phyloP scores from a whole-genome alignment of 2,329 filamentous ascomycete genomes.

The Aspergillus brunneoviolaceus region DNA sequence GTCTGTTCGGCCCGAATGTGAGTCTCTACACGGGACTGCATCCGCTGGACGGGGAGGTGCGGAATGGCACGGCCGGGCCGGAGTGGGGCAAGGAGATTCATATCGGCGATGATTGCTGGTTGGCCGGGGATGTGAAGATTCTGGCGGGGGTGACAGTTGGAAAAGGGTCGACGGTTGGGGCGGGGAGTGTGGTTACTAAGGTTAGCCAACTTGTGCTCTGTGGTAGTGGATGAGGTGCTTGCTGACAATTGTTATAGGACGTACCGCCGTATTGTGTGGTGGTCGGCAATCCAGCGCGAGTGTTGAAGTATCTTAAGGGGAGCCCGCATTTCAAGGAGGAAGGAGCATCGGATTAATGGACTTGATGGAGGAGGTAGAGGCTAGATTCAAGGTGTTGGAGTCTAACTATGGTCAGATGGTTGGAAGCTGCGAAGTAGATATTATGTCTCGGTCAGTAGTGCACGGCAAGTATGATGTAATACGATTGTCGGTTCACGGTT shows the following conservation, averaged over 20 bases:
- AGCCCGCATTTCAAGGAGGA: not conserved
- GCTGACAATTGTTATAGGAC: slow-evolving; percentile 22
- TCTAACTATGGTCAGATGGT: no score
- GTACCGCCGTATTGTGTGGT: slow-evolving; percentile 37
- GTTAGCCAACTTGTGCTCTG: slow-evolving; percentile 22
- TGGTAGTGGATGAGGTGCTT: not conserved
- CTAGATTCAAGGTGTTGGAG: no score
- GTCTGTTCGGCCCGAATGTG: slow-evolving; percentile 73
- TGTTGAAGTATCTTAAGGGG: slow-evolving; percentile 20
- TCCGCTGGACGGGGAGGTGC: slow-evolving; percentile 68
- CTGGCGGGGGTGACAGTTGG: slow-evolving; percentile 76
- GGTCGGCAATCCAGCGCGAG: slow-evolving; percentile 36
- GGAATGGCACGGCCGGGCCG: slow-evolving; percentile 71
- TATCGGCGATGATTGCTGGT: slow-evolving; percentile 77
- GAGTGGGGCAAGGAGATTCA: slow-evolving; percentile 70
- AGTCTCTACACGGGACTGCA: slow-evolving; percentile 72
- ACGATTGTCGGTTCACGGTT: no score
- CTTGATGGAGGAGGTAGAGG: no score
- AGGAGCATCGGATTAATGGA: not conserved
- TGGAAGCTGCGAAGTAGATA: no score
- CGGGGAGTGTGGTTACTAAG: slow-evolving; percentile 78
- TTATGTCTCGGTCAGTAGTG: no score
- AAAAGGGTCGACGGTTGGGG: slow-evolving; percentile 68
- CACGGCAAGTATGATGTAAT: no score
- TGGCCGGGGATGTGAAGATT: slow-evolving; percentile 69